Conservation (phyloP, 2,329 filamentous ascomycete species). For the Claviceps spartinae region DNA sequence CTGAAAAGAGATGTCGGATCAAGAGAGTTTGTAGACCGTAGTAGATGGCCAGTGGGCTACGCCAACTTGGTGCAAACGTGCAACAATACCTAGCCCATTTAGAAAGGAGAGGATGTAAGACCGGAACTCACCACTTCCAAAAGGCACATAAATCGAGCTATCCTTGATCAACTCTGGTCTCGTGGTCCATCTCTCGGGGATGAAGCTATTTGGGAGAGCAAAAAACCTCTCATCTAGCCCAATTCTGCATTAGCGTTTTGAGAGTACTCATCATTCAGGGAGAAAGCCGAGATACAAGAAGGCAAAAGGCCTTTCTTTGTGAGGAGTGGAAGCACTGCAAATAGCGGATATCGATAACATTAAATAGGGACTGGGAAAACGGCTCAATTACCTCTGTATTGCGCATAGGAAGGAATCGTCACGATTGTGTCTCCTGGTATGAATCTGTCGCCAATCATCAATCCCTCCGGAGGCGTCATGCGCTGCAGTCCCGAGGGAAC, state of each 20-base stretch:
- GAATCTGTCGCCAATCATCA: constrained; percentile 15
- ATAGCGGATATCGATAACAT: background rate
- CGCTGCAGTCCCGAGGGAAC: constrained; percentile 22
- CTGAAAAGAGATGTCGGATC: too few relatives aligned
- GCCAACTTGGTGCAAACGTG: too few relatives aligned
- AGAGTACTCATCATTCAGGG: background rate
- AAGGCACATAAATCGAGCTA: constrained; percentile 14
- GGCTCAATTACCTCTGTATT: constrained; percentile 4
- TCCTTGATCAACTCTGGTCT: constrained; percentile 15
- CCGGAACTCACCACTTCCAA: constrained; percentile 12
- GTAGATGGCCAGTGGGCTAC: too few relatives aligned
- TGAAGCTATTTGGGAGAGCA: constrained; percentile 13
- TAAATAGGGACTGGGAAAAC: background rate
- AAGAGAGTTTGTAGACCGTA: too few relatives aligned
- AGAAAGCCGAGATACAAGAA: background rate
- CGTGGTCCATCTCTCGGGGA: constrained; percentile 22
- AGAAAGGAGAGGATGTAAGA: background rate
- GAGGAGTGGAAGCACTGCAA: too few relatives aligned
- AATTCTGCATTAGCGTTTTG: background rate
- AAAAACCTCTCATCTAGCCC: constrained; percentile 10
- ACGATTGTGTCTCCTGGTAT: constrained; percentile 25
- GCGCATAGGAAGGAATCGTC: constrained; percentile 9
- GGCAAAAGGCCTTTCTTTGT: background rate
- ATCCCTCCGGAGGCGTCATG: constrained; percentile 24
- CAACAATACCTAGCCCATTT: background rate